Evolutionary conservation across 148 eudicot genomes (phyloP).

Genomic region (Polygonum aviculare): DNA sequence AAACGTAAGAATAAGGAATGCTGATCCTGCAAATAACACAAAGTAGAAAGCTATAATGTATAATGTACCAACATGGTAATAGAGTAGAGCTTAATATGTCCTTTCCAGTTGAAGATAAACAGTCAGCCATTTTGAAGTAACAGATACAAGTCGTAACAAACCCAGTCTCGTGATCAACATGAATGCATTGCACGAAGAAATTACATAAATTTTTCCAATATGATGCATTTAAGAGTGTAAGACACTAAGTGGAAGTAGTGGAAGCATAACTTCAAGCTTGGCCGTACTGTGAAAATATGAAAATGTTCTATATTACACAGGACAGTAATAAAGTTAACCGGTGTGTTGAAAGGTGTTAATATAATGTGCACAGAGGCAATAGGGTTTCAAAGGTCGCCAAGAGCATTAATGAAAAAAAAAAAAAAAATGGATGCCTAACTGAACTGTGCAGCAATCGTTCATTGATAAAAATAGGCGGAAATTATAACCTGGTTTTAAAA

Average conservation of each 20-base stretch:
- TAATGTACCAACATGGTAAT: neutral
- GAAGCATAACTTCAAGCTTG: neutral
- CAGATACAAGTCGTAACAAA: neutral
- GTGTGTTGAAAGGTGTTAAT: neutral
- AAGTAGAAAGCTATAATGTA: neutral
- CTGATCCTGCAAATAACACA: neutral
- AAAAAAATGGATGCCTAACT: neutral
- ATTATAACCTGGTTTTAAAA: neutral
- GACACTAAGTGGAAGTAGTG: neutral
- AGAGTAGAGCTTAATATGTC: neutral
- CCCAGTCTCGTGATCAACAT: neutral
- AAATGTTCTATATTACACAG: neutral
- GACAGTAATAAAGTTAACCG: no score
- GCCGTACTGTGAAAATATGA: neutral
- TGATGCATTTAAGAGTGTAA: neutral
- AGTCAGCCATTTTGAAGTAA: neutral
- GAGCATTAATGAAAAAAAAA: neutral
- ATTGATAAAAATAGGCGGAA: neutral
- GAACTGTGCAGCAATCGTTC: neutral
- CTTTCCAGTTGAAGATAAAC: neutral
- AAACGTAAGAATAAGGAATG: slow-evolving; percentile 13
- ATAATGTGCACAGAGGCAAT: neutral
- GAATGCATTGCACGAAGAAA: neutral
- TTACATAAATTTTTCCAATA: neutral
- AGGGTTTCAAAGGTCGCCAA: neutral